A percentile compares a stretch with the other conserved stretches of the same genome.
These are phyloP conservation scores for Hansenula sp. DNA, from an alignment of 1,139 yeast species.

Conservation along the genomic window DNA sequence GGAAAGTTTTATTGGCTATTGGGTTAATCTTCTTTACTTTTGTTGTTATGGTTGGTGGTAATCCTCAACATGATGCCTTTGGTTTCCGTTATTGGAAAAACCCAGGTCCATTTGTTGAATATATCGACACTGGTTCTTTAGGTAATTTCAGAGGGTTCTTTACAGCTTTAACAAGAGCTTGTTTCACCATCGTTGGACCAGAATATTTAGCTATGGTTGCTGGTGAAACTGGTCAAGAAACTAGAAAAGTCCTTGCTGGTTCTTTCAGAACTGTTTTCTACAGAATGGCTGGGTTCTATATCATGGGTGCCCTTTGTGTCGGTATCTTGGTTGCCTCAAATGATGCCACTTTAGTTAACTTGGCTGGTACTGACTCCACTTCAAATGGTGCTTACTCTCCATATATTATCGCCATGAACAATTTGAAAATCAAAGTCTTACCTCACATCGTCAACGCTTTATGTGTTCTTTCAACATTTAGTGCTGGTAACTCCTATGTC, in stretches of 20 bases:
- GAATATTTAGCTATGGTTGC: slow-evolving; percentile 50
- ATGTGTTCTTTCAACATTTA: slow-evolving; percentile 47
- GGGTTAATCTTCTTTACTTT: slow-evolving; percentile 68
- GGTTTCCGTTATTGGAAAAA: slow-evolving; percentile 63
- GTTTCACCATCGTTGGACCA: slow-evolving; percentile 73
- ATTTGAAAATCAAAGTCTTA: slow-evolving; percentile 39
- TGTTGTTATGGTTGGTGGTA: slow-evolving; percentile 75
- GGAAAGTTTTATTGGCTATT: slow-evolving; percentile 60
- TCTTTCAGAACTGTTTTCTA: slow-evolving; percentile 46
- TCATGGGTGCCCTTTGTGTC: slow-evolving; percentile 37
- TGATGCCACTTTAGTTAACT: slow-evolving; percentile 37
- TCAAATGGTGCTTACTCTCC: slow-evolving; percentile 30
- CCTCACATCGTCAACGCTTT: slow-evolving; percentile 53
- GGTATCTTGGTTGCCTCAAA: slow-evolving; percentile 40
- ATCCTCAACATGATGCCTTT: slow-evolving; percentile 55
- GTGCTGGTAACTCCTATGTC: slow-evolving; percentile 57
- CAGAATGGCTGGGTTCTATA: slow-evolving; percentile 38
- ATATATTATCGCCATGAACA: slow-evolving; percentile 46
- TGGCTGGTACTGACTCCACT: slow-evolving; percentile 41
- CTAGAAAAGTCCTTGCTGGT: slow-evolving; percentile 29
- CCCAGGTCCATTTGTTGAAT: slow-evolving; percentile 47
- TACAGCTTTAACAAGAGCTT: slow-evolving; percentile 52
- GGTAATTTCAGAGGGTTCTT: slow-evolving; percentile 59
- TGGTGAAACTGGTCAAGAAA: slow-evolving; percentile 36
- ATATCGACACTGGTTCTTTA: slow-evolving; percentile 40